Base-by-base conservation (phyloP, 1,139 yeast genomes). In the Yamadazyma epiphylla region DNA sequence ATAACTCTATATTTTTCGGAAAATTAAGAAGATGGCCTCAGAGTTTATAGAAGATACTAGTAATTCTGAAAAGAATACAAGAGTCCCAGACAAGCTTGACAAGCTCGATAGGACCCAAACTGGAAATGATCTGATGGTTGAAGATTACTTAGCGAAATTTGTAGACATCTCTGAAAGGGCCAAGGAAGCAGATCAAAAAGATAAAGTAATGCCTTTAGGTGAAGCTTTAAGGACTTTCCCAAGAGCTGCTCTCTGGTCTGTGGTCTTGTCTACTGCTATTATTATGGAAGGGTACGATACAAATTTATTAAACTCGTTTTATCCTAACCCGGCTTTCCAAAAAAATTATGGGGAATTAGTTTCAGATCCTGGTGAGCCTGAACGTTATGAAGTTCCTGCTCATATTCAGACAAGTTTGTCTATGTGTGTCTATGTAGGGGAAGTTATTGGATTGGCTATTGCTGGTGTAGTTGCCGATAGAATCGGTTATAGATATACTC, bases 341-440 rank as follows among this genome's bases (percentile, higher is more conserved):
- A 42, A 42, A 29, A 60, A 58, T 40, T 65, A 53, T 36, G 72
- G 72, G 31, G 42, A 44, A 24, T 25, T 31, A 7, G 35, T 37
- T n/a, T 25, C 31, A n/a, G 36, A 33, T 15, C n/a, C n/a, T n/a
- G n/a, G n/a, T 2, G 49, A 49, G 1, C 48, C 49, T 13, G 38
- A 41, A 13, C 58, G 55, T 13, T 66, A 60, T 39, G 60, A 65
- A 41, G 48, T 73, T 15, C 59, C 72, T 8, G 65, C 74, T 13
- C 51, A 56, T 27, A 68, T 73, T 68, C 78, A 72, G 50, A 70
- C 70, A 16, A 64, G 63, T 13, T 52, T 73, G 35, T 51, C 63
- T 13, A 66, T 69, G 72, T 60, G 66, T 31, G 58, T 58, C 20
- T 55, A 65, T 30, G 59, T 61, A 32, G 76, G 77, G 41, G 69